A percentile compares a stretch with the other conserved stretches of the same genome.
Evolutionary conservation across 108 stramenopile genomes (phyloP).

Genomic region (Skeletonema tropicum): DNA sequence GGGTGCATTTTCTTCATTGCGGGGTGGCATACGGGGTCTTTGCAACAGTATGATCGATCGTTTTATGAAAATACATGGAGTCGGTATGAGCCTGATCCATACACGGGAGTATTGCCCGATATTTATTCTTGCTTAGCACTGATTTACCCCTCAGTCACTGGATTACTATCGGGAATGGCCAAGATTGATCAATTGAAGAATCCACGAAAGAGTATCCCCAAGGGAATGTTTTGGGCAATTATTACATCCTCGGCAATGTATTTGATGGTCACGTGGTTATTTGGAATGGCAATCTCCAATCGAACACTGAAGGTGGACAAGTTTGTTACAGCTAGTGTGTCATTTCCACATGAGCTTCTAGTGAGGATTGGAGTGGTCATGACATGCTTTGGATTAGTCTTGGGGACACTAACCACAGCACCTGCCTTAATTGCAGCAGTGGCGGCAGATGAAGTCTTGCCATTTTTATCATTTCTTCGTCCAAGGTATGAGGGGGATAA

Average conservation of each 20-base stretch:
- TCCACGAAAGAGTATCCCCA: slow-evolving; percentile 69
- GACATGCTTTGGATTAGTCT: slow-evolving; percentile 63
- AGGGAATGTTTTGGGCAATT: slow-evolving; percentile 72
- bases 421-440: slow-evolving; percentile 73
- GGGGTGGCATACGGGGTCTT: slow-evolving; percentile 38
- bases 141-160: slow-evolving; percentile 85
- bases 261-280: slow-evolving; percentile 58
- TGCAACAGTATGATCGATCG: slow-evolving; percentile 42
- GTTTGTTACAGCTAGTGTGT: slow-evolving; percentile 57
- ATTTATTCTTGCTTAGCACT: slow-evolving; percentile 73
- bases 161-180: slow-evolving; percentile 79
- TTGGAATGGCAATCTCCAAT: slow-evolving; percentile 57
- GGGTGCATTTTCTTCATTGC: slow-evolving; percentile 58
- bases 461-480: slow-evolving; percentile 53
- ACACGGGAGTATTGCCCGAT: slow-evolving; percentile 65
- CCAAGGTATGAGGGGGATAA: slow-evolving; percentile 11
- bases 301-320: slow-evolving; percentile 67
- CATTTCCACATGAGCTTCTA: slow-evolving; percentile 65
- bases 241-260: slow-evolving; percentile 52
- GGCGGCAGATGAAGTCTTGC: slow-evolving; percentile 63
- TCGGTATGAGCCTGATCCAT: slow-evolving; percentile 58
- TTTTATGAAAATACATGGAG: slow-evolving; percentile 54
- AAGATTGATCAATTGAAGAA: slow-evolving; percentile 61
- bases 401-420: slow-evolving; percentile 70
- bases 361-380: slow-evolving; percentile 77